Evolutionary conservation across 179 eudicot species (phyloP), one percentile per base, ranked within the genome.

Genomic region (Nepenthes alata): DNA sequence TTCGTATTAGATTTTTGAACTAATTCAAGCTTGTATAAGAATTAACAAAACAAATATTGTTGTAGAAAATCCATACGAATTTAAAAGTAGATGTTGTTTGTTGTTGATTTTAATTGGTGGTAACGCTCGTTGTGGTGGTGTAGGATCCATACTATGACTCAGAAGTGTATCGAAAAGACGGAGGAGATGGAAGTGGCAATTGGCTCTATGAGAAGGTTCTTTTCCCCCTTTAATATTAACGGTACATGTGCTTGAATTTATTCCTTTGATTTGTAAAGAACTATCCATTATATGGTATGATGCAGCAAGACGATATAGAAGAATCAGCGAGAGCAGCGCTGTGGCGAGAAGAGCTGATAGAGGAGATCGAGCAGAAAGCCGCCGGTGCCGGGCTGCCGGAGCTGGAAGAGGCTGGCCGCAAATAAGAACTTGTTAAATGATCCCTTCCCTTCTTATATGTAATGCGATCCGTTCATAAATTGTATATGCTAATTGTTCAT

Each of bases 141-240:
- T 71, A 88, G 96, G 96, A 88, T 80, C 96, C 96, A 37, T 86
- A 69, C 66, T 88, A 88, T 64, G 96, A 88, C 62, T 88, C 96
- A 6, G 93, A 88, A 60, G 54, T 58, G 3, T 88, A 88, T 62
- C 78, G 93, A 50, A 79, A 78, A 69, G 91, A 88, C 70, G 96
- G 96, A 70, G 96, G 96, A 63, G 96, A 88, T 69, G 96, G 96
- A 59, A 81, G 84, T 0, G 96, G 96, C 5, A 78, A 83, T 59
- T 88, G 96, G 96, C 79, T 88, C 37, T 88, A 88, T 67, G 81
- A 83, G 61, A 88, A 83, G 96, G 96, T 88, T 75, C 5, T 15
- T 55, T 15, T 36, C 15, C 12, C 52, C 34, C 37, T 3, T 10
- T 47, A 60, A 47, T 41, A 15, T 3, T 15, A 60, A 12, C 63